Base-by-base conservation (phyloP, 2,329 filamentous ascomycete genomes). In the Neocatenulostroma microsporum region DNA sequence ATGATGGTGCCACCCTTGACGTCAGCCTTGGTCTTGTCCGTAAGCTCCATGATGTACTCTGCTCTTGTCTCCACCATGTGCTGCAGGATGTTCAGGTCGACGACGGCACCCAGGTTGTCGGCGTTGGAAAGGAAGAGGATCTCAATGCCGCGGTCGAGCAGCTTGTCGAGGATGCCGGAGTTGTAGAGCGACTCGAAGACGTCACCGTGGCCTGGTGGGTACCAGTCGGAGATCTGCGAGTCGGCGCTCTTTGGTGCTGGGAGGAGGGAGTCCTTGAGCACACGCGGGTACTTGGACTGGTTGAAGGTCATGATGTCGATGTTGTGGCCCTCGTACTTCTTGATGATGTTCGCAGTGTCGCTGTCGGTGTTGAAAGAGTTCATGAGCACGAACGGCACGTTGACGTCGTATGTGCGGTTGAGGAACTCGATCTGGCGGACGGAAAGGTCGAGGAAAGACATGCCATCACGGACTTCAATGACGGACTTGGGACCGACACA, bases 1-100 rank as follows among this genome's bases (percentile, higher is more conserved):
- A 98, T 98, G 66, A 98, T 98, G 66, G 91, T 98, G 70, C 91
- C 91, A 80, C 91, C 91, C 84, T 98, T 98, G 69, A 98, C 91
- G 61, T 98, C 91, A 44, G 91, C 91, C 84, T 98, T 98, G 69
- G 91, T 98, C 87, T 96, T 98, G 77, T 96, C 93, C 62, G 91
- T 98, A 71, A 98, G 71, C 72, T 98, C 91, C 91, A 98, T 98
- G 63, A 98, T 89, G 76, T 98, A 98, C 73, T 98, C 91, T 34
- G 91, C 74, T 60, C 91, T 79, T 60, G 85, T 89, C 78, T 96
- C 86, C 41, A 93, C 84, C 91, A 98, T 96, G 80, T 98, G 91
- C 72, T 98, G 88, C 50, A 98, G 77, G 60, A 98, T 96, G 66
- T 87, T 85, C 58, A 98, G 80, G 67, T 98, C 91, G 47, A 98